Percentiles rank a stretch among this genome's conserved stretches.
Evolutionary conservation across 768 basidiomycete genomes (phyloP).

Genomic region (Favolaschia claudopus): DNA sequence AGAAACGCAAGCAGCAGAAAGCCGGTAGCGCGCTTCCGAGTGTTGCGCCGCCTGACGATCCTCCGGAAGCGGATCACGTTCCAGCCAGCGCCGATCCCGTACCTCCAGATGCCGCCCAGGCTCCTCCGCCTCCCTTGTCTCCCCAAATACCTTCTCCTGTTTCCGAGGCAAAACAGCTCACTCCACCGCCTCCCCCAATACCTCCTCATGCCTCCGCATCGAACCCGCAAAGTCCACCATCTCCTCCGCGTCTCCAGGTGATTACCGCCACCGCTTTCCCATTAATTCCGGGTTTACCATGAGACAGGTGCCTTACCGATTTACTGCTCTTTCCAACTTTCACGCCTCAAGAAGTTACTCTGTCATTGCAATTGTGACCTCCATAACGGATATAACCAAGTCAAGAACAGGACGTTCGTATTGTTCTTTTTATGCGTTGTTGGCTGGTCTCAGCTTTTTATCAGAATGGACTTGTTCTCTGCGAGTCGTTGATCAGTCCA

Average conservation of each 20-base stretch:
- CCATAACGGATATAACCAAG: not conserved
- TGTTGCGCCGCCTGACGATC: not conserved
- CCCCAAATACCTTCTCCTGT: not conserved
- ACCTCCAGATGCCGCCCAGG: not conserved
- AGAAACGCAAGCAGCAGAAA: constrained; percentile 37
- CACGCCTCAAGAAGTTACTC: not conserved
- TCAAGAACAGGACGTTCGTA: constrained; percentile 31
- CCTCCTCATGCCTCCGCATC: not conserved
- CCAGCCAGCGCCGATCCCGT: too few species aligned
- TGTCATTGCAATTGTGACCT: constrained; percentile 15
- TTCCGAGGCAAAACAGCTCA: not conserved
- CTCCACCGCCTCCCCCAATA: not conserved
- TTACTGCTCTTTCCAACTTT: not conserved
- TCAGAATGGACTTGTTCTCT: constrained; percentile 58
- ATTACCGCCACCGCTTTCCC: not conserved
- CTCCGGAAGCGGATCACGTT: not conserved
- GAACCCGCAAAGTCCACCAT: not conserved
- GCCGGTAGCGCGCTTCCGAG: not conserved
- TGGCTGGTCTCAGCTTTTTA: not conserved
- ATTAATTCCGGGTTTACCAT: not conserved
- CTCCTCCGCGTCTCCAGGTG: not conserved
- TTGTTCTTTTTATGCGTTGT: not conserved
- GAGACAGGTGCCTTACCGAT: not conserved
- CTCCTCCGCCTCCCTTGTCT: not conserved
- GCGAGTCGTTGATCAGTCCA: constrained; percentile 61